A percentile compares a stretch with the other conserved stretches of the same genome.
These are phyloP conservation scores for Lichtheimia ramosa DNA, from an alignment of 371 early-diverging fungal species.

Conservation along the genomic window DNA sequence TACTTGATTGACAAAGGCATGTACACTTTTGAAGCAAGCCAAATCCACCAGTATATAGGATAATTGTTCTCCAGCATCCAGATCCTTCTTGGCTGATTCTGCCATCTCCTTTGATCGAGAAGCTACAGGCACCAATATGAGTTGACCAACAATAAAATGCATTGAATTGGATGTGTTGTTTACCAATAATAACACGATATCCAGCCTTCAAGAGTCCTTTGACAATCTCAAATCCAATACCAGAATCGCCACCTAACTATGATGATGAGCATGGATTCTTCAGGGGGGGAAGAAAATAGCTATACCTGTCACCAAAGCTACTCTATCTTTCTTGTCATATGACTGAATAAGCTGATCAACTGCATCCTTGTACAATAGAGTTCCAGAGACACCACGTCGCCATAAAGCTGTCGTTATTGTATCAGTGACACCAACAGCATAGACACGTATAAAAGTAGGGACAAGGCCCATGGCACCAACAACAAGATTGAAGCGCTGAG, in stretches of 20 bases:
- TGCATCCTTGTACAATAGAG: not conserved
- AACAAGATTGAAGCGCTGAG: not conserved
- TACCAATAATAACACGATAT: conserved; percentile 41
- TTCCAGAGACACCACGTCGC: conserved; percentile 16
- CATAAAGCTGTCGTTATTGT: conserved; percentile 27
- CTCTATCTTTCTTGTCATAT: not conserved
- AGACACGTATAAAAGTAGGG: conserved; percentile 20
- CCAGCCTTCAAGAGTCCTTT: conserved; percentile 32
- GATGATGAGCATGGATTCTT: not conserved
- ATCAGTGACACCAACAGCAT: conserved; percentile 33
- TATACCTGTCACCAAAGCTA: conserved; percentile 30
- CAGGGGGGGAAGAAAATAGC: not conserved
- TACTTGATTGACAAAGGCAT: conserved; percentile 16
- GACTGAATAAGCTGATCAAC: not conserved
- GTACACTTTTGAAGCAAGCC: conserved; percentile 24
- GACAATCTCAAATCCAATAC: conserved; percentile 42
- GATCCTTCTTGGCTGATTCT: conserved; percentile 3
- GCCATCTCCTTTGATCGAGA: conserved; percentile 5
- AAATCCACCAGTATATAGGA: conserved; percentile 18
- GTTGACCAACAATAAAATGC: not conserved
- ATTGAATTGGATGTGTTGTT: not conserved
- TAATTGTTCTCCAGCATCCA: not conserved
- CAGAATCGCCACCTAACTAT: conserved; percentile 40
- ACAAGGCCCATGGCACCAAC: not conserved
- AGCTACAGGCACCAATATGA: conserved; percentile 3